Conservation (phyloP, 139 green algal species). For the Nannochloris sp. region DNA sequence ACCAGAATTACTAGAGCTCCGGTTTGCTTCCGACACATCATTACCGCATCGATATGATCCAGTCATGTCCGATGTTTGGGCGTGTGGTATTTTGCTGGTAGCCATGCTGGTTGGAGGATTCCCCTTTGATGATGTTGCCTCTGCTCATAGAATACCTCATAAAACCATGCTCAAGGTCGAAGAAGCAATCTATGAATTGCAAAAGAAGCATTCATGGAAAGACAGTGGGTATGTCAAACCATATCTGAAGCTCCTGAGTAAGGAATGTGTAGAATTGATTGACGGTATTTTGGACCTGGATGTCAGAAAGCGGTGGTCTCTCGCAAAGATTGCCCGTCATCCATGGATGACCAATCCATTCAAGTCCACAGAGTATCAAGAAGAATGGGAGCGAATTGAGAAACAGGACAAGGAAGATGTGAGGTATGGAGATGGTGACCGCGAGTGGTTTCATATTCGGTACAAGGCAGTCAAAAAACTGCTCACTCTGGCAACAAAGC, state of each 20-base stretch:
- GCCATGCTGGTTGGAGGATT: constrained; percentile 78
- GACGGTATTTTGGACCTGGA: constrained; percentile 38
- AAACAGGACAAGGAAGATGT: not conserved
- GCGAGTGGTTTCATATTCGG: not conserved
- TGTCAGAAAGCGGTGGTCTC: constrained; percentile 23
- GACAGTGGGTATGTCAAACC: constrained; percentile 25
- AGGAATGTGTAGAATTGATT: constrained; percentile 25
- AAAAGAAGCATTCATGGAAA: constrained; percentile 12
- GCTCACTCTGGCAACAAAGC: too few species aligned
- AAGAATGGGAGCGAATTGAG: constrained; percentile 2
- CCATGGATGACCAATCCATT: constrained; percentile 31
- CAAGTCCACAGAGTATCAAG: not conserved
- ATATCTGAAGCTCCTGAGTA: constrained; percentile 23
- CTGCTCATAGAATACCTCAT: too few species aligned
- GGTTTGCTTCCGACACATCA: constrained; percentile 6
- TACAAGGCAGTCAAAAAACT: not conserved
- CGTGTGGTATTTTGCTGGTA: constrained; percentile 56
- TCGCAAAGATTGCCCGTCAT: constrained; percentile 32
- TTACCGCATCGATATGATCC: constrained; percentile 24
- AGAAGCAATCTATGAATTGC: not conserved
- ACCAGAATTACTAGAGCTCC: constrained; percentile 46
- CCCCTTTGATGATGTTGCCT: constrained; percentile 53
- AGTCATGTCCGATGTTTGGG: constrained; percentile 57
- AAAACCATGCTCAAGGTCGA: too few species aligned
- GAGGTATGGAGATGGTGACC: not conserved